Base-by-base conservation (phyloP, 495 filamentous ascomycete species). In the Daldinia vernicosa region DNA sequence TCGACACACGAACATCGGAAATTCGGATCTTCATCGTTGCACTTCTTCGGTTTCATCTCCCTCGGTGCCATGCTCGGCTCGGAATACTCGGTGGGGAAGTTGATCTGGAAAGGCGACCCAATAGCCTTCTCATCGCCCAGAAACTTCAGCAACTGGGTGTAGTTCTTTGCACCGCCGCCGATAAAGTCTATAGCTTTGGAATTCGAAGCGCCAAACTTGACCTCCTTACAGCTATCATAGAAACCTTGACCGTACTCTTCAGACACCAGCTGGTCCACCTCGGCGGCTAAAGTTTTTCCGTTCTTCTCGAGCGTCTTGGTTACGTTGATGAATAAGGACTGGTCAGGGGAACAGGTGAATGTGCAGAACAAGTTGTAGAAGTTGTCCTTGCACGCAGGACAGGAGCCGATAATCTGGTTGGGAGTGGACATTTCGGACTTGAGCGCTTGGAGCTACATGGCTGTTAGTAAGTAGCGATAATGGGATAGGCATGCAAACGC, bases 291-390 rank as follows among this genome's bases (percentile, higher is more conserved):
- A 33, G 79, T 80, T 76, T 96, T 96, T 4, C 87, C 87, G 37
- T 84, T 89, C 50, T 87, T 84, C 67, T 85, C 80, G 69, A 88
- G 80, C 1, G 91, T 92, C 56, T 90, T 80, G 6, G 95, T 98
- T 45, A 99, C 91, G 76, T 99, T 99, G 75, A 98, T 82, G 74
- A 99, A 99, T 1, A 97, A 84, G 4, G 93, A 97, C 78, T 99
- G 95, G 75, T 98, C 90, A 8, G 96, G 94, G 9, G 96, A 98
- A 83, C 95, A 99, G 19, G 94, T 98, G 70, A 99, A 97, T 4
- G 93, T 93, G 82, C 95, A 99, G 75, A 99, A 99, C 50, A 96
- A 87, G 83, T 98, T 94, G 85, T 91, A 97, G 80, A 99, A 99
- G 82, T 99, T 99, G 59, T 91, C 90, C 80, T 93, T 94, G 84